Evolutionary conservation across 1,284 basidiomycete species (phyloP).

Genomic region (Dichomitus squalens): DNA sequence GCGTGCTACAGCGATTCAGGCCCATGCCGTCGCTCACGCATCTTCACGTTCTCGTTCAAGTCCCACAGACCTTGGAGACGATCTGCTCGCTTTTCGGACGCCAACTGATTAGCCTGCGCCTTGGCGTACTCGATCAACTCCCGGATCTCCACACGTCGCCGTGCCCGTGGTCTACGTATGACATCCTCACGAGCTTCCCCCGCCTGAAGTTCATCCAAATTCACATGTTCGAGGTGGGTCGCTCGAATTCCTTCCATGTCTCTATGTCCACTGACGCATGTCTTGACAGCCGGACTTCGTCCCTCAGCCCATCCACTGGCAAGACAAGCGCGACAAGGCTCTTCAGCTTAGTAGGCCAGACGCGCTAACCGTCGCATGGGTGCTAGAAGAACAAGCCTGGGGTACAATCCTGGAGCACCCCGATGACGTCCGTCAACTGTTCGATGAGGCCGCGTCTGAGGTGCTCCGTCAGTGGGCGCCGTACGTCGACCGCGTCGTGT

Average conservation of each 20-base stretch:
- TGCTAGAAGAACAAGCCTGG: conserved; percentile 12
- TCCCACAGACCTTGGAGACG: conserved; percentile 2
- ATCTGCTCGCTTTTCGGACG: conserved; percentile 1
- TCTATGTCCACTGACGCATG: neutral
- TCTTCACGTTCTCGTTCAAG: conserved; percentile 7
- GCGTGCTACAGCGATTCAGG: neutral
- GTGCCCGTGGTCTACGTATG: conserved; percentile 4
- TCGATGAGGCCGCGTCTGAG: conserved; percentile 7
- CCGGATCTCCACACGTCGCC: conserved; percentile 5
- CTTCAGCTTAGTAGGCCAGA: neutral
- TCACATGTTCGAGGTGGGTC: conserved; percentile 10
- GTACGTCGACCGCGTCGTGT: conserved; percentile 5
- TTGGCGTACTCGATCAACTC: conserved; percentile 6
- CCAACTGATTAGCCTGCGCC: conserved; percentile 9
- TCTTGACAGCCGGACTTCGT: conserved; percentile 6
- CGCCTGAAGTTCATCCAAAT: conserved; percentile 7
- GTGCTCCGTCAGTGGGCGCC: conserved; percentile 8
- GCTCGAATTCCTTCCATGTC: neutral
- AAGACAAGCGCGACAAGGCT: conserved; percentile 6
- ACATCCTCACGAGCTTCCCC: conserved; percentile 13
- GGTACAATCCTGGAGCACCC: conserved; percentile 9
- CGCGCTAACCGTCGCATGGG: conserved; percentile 10
- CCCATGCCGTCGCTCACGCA: neutral
- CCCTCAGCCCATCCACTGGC: conserved; percentile 12
- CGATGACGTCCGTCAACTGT: conserved; percentile 7